A percentile compares a stretch with the other conserved stretches of the same genome.
These are phyloP conservation scores for Phytophthora cactorum DNA, from an alignment of 352 stramenopile species.

Conservation along the genomic window DNA sequence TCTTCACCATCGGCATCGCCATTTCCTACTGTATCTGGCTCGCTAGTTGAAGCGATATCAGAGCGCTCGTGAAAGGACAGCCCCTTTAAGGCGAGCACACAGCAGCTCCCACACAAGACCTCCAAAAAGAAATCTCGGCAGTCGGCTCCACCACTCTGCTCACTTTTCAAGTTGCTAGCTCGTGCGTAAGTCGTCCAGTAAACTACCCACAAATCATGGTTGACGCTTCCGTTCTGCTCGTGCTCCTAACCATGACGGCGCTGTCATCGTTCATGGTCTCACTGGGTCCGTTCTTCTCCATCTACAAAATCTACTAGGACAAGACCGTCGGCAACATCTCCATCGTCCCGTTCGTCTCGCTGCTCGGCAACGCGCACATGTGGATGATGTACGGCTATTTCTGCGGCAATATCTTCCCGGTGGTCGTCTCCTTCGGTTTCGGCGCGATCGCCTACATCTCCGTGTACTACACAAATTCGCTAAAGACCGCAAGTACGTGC, in stretches of 20 bases:
- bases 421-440: constrained; percentile 57
- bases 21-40: neutral
- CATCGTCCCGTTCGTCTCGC: constrained; percentile 45
- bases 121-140: constrained; percentile 13
- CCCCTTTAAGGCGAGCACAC: too few relatives aligned
- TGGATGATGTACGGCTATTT: constrained; percentile 61
- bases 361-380: constrained; percentile 51
- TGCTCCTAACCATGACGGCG: constrained; percentile 38
- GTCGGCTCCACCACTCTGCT: neutral
- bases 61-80: constrained; percentile 1
- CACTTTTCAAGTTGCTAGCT: constrained; percentile 32
- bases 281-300: constrained; percentile 42
- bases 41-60: constrained; percentile 15
- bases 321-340: constrained; percentile 43
- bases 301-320: constrained; percentile 47
- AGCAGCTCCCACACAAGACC: constrained; percentile 21
- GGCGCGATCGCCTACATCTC: constrained; percentile 54
- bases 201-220: constrained; percentile 14
- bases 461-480: constrained; percentile 61
- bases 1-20: constrained; percentile 1
- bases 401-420: constrained; percentile 50
- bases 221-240: constrained; percentile 27
- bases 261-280: constrained; percentile 45
- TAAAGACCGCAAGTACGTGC: constrained; percentile 45
- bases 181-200: constrained; percentile 15